Evolutionary conservation across 1,139 yeast genomes (phyloP).

Genomic region (Kodamaea derodonti): DNA sequence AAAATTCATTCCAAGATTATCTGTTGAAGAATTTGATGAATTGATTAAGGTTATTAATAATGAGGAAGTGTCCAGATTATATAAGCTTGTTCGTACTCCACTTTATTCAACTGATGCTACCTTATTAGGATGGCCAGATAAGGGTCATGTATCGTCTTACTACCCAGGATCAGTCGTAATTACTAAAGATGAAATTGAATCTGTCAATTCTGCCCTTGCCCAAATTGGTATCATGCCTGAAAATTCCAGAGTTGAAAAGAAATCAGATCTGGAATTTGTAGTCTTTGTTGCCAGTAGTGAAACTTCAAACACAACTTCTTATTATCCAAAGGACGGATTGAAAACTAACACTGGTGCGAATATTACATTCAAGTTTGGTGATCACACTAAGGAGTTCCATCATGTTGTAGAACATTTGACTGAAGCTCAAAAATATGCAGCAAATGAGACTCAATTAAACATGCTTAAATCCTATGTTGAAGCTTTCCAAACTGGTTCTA

Average conservation of each 20-base stretch:
- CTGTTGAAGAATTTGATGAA: constrained; percentile 43
- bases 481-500: constrained; percentile 76
- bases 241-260: constrained; percentile 68
- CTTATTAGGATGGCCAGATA: constrained; percentile 73
- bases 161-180: constrained; percentile 43
- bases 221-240: constrained; percentile 70
- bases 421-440: constrained; percentile 59
- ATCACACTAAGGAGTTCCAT: constrained; percentile 62
- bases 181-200: constrained; percentile 59
- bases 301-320: constrained; percentile 37
- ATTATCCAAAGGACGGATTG: constrained; percentile 31
- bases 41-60: constrained; percentile 42
- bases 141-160: constrained; percentile 72
- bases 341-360: constrained; percentile 25
- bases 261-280: constrained; percentile 38
- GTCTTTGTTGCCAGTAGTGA: constrained; percentile 63
- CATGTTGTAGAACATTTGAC: constrained; percentile 54
- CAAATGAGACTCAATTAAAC: constrained; percentile 65
- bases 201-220: constrained; percentile 62
- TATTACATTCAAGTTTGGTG: constrained; percentile 68
- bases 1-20: constrained; percentile 70
- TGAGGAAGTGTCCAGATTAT: constrained; percentile 33
- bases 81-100: constrained; percentile 40
- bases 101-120: constrained; percentile 49
- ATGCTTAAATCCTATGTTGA: constrained; percentile 65